A percentile compares a stretch with the other conserved stretches of the same genome.
phyloP scores from a whole-genome alignment of 306 rosid species.

The Canavalia ensiformis region DNA sequence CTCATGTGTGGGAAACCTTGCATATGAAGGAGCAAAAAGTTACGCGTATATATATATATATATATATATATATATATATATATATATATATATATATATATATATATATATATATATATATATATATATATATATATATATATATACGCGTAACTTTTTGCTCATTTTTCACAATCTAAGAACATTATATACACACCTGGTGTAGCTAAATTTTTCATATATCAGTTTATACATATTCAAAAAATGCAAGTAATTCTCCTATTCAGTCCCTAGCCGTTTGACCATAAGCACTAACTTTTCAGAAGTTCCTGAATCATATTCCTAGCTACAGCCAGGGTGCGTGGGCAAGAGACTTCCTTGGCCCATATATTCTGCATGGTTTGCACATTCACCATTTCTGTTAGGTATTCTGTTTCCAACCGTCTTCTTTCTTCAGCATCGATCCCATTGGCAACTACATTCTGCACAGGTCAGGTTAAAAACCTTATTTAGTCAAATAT shows the following conservation, averaged over 20 bases:
- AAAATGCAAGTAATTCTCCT: slow-evolving; percentile 3
- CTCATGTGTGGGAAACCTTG: too few relatives aligned
- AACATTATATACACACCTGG: slow-evolving; percentile 3
- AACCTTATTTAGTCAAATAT: slow-evolving; percentile 36
- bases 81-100: too few relatives aligned
- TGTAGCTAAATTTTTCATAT: not conserved
- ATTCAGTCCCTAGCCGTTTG: not conserved
- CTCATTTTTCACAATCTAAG: too few relatives aligned
- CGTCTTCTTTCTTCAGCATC: slow-evolving; percentile 60
- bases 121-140: too few relatives aligned
- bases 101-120: too few relatives aligned
- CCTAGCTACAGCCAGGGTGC: slow-evolving; percentile 65
- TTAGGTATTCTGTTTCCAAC: slow-evolving; percentile 57
- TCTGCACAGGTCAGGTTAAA: slow-evolving; percentile 61
- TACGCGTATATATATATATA: too few relatives aligned
- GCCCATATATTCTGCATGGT: slow-evolving; percentile 70
- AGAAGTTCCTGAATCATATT: slow-evolving; percentile 60
- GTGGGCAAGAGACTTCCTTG: slow-evolving; percentile 57
- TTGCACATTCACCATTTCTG: slow-evolving; percentile 53
- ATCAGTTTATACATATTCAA: not conserved
- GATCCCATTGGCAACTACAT: slow-evolving; percentile 64
- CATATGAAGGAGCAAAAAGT: too few relatives aligned
- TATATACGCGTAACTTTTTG: too few relatives aligned
- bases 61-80: too few relatives aligned
- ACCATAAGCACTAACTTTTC: slow-evolving; percentile 44